Evolutionary conservation across 75 land plant species (phyloP), one percentile per base, ranked within the genome.

Genomic region (Adiantum capillusveneris): DNA sequence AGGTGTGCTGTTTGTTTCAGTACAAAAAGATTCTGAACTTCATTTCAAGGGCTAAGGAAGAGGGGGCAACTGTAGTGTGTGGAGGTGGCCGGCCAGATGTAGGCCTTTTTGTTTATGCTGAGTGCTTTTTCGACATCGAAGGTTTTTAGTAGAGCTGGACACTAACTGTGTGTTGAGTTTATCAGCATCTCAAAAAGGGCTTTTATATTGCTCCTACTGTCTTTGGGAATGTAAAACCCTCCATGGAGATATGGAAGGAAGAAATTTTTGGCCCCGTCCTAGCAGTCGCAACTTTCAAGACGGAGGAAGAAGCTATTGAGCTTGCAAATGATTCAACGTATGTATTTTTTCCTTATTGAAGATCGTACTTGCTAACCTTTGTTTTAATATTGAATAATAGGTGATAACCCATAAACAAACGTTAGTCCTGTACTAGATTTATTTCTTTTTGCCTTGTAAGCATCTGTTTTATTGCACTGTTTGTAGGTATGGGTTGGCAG

Each of bases 251-350:
- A 24, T 95, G 99, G 99, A 90, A 70, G 53, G 99, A 95, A 45
- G 99, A 95, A 64, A 89, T 95, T 44, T 95, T 95, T 75, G 99
- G 99, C 43, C 99, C 99, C 52, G 99, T 95, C 44, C 42, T 95
- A 30, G 74, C 88, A 49, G 86, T 84, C 11, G 78, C 81, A 59
- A 86, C 88, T 37, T 95, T 95, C 63, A 76, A 63, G 31, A 75
- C 93, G 28, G 99, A 95, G 73, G 93, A 84, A 34, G 99, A 90
- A 68, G 99, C 97, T 22, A 70, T 95, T 60, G 81, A 87, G 53
- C 68, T 87, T 30, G 97, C 99, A 63, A 90, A 95, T 80, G 87
- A 90, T 53, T 77, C 89, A 28, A 74, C 78, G 99, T 95, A 67
- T 78, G 90, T 65, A 1, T 51, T 25, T 20, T 59, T 34, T 59